These are phyloP conservation scores for Microbotryum lychnidis-dioicae DNA, from an alignment of 1,284 basidiomycete genomes.

Conservation along the genomic window DNA sequence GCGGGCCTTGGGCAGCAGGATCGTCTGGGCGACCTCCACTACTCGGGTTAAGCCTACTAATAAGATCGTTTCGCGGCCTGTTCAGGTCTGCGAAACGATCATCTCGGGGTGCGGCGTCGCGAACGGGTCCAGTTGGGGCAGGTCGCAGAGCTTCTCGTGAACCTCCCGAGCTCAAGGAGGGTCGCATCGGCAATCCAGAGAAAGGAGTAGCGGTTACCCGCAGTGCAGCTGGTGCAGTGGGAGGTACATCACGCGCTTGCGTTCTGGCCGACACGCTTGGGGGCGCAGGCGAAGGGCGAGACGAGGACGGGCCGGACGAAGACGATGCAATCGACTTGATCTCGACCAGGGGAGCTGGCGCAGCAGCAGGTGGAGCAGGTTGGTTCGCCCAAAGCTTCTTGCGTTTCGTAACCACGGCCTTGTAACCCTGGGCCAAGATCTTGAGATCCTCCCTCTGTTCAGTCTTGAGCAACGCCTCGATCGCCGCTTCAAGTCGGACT, in stretches of 20 bases:
- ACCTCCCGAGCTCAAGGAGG: no score
- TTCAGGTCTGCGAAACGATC: no score
- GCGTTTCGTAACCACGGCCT: constrained; percentile 28
- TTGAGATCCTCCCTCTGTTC: constrained; percentile 60
- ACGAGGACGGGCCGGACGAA: background rate
- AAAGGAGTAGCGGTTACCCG: background rate
- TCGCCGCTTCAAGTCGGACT: constrained; percentile 53
- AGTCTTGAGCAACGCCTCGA: constrained; percentile 60
- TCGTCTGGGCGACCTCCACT: no score
- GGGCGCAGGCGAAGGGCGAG: background rate
- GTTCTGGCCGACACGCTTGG: background rate
- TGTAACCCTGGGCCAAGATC: constrained; percentile 59
- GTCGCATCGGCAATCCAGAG: background rate
- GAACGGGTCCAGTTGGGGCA: no score
- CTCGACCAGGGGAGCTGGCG: background rate
- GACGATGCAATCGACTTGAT: background rate
- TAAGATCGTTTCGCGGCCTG: no score
- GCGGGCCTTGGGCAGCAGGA: no score
- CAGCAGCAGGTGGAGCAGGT: constrained; percentile 1
- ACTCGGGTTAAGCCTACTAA: no score
- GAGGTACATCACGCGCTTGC: background rate
- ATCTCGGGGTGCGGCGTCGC: no score
- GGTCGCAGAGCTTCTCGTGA: no score
- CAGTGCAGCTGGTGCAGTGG: background rate
- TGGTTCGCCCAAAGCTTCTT: constrained; percentile 27